A percentile compares a stretch with the other conserved stretches of the same genome.
Conservation (phyloP, 768 basidiomycete genomes). For the Lentinula raphanica region DNA sequence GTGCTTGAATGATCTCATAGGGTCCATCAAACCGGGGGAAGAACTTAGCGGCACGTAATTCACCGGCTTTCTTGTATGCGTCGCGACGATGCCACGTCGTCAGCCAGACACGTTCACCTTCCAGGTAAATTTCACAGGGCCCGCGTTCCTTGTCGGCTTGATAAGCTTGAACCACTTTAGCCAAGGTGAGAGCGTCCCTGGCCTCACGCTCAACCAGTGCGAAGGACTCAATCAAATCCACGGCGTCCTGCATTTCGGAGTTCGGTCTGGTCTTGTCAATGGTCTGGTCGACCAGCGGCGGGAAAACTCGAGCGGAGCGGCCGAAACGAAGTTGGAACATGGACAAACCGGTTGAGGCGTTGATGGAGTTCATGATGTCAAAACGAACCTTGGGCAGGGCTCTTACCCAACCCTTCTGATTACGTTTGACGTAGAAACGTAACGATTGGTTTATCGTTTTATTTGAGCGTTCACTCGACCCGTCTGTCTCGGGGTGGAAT, state of each 20-base stretch:
- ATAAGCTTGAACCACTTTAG: conserved; percentile 24
- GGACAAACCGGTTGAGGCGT: conserved; percentile 15
- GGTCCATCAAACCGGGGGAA: conserved; percentile 32
- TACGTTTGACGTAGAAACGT: conserved; percentile 18
- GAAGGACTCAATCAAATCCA: background rate
- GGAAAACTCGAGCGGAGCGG: conserved; percentile 11
- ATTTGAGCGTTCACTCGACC: conserved; percentile 20
- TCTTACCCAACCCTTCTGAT: conserved; percentile 19
- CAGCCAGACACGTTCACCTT: conserved; percentile 32
- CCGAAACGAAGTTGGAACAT: conserved; percentile 17
- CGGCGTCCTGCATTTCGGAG: background rate
- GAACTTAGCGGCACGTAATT: conserved; percentile 33
- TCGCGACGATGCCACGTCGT: conserved; percentile 25
- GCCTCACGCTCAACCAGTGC: conserved; percentile 18
- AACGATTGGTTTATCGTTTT: background rate
- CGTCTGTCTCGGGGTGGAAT: conserved; percentile 31
- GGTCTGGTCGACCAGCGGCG: conserved; percentile 2
- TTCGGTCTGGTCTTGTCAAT: background rate
- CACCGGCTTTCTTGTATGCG: conserved; percentile 25
- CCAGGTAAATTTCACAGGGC: conserved; percentile 16
- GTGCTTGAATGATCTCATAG: conserved; percentile 14
- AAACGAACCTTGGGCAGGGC: conserved; percentile 15
- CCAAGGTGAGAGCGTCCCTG: conserved; percentile 22
- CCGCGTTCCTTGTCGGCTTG: conserved; percentile 23
- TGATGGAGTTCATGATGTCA: conserved; percentile 15